Base-by-base conservation (phyloP, 1,284 basidiomycete species). In the Leccinum holopus region DNA sequence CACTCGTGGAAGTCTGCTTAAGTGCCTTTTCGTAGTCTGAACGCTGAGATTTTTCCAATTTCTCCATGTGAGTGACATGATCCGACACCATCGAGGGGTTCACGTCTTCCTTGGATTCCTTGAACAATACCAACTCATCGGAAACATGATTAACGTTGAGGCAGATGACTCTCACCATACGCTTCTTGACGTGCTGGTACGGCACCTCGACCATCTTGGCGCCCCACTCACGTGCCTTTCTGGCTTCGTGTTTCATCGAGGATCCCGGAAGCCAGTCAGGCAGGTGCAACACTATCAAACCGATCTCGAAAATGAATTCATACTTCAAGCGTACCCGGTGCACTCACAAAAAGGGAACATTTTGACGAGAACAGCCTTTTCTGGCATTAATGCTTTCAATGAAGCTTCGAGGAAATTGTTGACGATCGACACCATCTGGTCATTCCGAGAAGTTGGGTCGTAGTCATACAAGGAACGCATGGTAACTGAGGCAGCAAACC, bases 201-300 rank as follows among this genome's bases (percentile, higher is more conserved):
- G 70, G 70, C 8, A 11, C 33, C 2, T 74, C 70, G 1, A 68
- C 25, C 60, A 63, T 61, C 41, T 62, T 68, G 11, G 2, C 8
- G 18, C 65, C 54, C 54, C 18, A 64, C 21, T 68, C 61, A 21
- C 62, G 62, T 2, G 70, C 57, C 14, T 52, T 44, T 30, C 53
- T 63, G 14, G 70, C 69, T 33, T 59, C 60, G 10, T 41, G 62
- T 47, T 66, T 69, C 8, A 69, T 55, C 18, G 37, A 58, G 18
- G 72, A 64, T 1, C 72, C 69, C 9, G 70, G 70, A 9, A 72
- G 47, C 65, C 70, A 69, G 21, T 70, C 67, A 2, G 70, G 70
- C 0, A 71, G 32, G 25, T 59, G 56, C 8, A 71, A 12, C 54
- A 71, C 70, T 69, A 56, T 30, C 32, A 5, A n/a, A 44, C n/a